A percentile compares a stretch with the other conserved stretches of the same genome.
Conservation (phyloP, 306 rosid species). For the Cucurbita pepo region DNA sequence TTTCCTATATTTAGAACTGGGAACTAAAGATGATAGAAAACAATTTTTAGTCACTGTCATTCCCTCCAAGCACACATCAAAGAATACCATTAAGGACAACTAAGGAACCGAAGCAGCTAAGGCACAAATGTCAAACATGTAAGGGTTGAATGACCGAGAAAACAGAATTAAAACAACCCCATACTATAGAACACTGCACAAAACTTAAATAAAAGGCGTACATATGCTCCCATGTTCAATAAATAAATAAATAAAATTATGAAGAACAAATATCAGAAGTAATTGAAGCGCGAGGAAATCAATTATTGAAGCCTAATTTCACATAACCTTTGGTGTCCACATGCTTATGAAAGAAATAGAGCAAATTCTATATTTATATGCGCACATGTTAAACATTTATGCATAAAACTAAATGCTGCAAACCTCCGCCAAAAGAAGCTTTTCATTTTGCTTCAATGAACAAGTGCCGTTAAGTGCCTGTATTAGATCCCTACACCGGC, state of each 20-base stretch:
- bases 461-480: constrained; percentile 79
- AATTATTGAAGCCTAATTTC: not conserved
- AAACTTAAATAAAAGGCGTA: not conserved
- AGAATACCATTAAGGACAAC: not conserved
- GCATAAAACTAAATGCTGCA: constrained; percentile 4
- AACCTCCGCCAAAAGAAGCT: constrained; percentile 78
- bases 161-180: not conserved
- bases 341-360: not conserved
- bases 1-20: not conserved
- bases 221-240: not conserved
- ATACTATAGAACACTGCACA: not conserved
- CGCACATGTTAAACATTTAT: not conserved
- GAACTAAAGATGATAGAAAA: not conserved
- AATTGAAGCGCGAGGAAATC: not conserved
- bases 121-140: not conserved
- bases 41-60: not conserved
- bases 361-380: not conserved
- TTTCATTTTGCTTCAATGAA: constrained; percentile 71
- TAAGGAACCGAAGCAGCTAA: not conserved
- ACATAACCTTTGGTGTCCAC: not conserved
- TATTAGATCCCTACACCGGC: constrained; percentile 85
- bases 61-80: not conserved
- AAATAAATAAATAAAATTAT: not conserved
- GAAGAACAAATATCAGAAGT: not conserved
- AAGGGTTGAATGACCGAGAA: not conserved